phyloP scores from a whole-genome alignment of 164 flowering plant genomes.

The Chimonanthus praecox region DNA sequence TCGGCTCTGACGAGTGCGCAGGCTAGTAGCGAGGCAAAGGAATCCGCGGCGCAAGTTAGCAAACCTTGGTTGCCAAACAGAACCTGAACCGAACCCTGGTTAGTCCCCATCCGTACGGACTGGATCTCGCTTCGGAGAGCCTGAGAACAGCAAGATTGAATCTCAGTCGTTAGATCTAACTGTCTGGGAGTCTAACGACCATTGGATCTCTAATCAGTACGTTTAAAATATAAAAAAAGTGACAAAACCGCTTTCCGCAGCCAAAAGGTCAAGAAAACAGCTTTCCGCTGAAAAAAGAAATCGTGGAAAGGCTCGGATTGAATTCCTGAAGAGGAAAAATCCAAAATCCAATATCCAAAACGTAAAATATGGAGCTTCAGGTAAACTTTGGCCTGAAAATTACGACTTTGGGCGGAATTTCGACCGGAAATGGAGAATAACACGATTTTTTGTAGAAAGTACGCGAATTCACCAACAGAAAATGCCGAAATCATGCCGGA shows the following conservation, averaged over 20 bases:
- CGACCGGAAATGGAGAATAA: not conserved
- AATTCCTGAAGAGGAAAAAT: not conserved
- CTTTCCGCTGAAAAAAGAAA: not conserved
- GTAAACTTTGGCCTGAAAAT: not conserved
- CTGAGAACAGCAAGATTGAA: constrained; percentile 4
- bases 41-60: constrained; percentile 31
- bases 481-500: not conserved
- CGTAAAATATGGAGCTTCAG: not conserved
- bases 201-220: constrained; percentile 15
- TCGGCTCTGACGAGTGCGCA: constrained; percentile 22
- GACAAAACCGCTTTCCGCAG: not conserved
- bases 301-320: no score
- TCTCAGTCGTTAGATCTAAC: constrained; percentile 21
- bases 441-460: not conserved
- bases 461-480: not conserved
- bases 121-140: not conserved
- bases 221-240: not conserved
- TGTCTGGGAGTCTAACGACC: not conserved
- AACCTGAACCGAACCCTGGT: constrained; percentile 14
- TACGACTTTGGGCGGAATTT: not conserved
- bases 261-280: not conserved
- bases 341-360: not conserved
- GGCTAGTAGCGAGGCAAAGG: constrained; percentile 16
- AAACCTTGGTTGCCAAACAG: constrained; percentile 5
- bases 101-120: constrained; percentile 24